phyloP scores from a whole-genome alignment of 768 basidiomycete species.

The Piloderma croceum region DNA sequence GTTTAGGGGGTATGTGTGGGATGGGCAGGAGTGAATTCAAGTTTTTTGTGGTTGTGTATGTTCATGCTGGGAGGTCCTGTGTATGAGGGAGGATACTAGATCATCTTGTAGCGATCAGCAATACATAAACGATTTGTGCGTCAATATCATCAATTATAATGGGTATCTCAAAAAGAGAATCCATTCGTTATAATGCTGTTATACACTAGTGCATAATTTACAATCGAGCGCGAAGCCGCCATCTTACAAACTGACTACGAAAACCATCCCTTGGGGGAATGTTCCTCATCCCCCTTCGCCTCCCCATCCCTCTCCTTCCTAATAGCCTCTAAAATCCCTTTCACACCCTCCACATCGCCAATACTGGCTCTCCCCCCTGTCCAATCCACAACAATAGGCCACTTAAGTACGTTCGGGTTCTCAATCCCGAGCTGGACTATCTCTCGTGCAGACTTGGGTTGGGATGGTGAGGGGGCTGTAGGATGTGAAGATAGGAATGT shows the following conservation, averaged over 20 bases:
- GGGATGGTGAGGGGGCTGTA: conserved; percentile 33
- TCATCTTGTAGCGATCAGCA: too few relatives aligned
- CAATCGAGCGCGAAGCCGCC: too few relatives aligned
- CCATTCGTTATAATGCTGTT: too few relatives aligned
- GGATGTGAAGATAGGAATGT: conserved; percentile 64
- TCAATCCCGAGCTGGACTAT: conserved; percentile 46
- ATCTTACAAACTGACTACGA: too few relatives aligned
- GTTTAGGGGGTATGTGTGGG: conserved; percentile 68
- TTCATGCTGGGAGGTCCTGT: too few relatives aligned
- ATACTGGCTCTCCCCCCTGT: conserved; percentile 55
- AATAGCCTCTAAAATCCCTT: conserved; percentile 56
- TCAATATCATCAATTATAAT: too few relatives aligned
- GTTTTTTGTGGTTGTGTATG: too few relatives aligned
- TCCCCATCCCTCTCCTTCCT: conserved; percentile 67
- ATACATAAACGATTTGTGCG: too few relatives aligned
- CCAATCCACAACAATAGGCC: conserved; percentile 84
- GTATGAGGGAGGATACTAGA: too few relatives aligned
- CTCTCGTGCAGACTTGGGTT: conserved; percentile 37
- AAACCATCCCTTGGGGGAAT: conserved; percentile 54
- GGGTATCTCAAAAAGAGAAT: too few relatives aligned
- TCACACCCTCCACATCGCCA: conserved; percentile 68
- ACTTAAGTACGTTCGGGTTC: conserved; percentile 54
- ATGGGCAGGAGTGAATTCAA: conserved; percentile 53
- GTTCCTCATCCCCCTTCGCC: conserved; percentile 34
- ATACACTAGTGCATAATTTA: too few relatives aligned